phyloP scores from a whole-genome alignment of 2,329 filamentous ascomycete genomes.

The Hansfordia pulvinata region DNA sequence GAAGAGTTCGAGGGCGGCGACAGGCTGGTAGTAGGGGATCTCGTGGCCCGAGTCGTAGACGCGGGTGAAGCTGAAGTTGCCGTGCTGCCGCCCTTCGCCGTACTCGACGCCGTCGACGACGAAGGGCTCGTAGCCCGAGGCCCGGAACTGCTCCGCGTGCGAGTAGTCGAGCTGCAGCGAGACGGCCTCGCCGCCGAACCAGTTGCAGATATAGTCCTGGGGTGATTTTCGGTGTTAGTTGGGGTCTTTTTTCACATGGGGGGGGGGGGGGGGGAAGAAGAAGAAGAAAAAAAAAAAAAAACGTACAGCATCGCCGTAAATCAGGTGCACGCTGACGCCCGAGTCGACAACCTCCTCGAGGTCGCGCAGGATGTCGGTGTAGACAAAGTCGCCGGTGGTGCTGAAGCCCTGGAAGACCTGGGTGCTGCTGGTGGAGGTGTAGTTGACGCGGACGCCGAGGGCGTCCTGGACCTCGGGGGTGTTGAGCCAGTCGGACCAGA shows the following conservation, averaged over 20 bases:
- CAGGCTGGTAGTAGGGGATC: conserved; percentile 39
- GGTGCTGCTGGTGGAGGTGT: conserved; percentile 26
- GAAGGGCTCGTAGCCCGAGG: conserved; percentile 33
- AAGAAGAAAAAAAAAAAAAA: too few species aligned
- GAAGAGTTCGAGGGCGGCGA: conserved; percentile 32
- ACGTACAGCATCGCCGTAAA: conserved; percentile 18
- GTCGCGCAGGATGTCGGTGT: conserved; percentile 10
- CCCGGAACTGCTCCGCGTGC: conserved; percentile 22
- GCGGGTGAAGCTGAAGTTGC: conserved; percentile 32
- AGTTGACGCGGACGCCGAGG: conserved; percentile 47
- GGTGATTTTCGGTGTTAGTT: too few species aligned
- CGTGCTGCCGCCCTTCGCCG: conserved; percentile 36
- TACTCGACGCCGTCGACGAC: conserved; percentile 27
- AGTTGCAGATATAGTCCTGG: conserved; percentile 20
- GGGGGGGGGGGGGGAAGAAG: too few species aligned
- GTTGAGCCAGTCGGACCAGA: conserved; percentile 46
- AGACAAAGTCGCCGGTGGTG: conserved; percentile 29
- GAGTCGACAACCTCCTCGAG: conserved; percentile 9
- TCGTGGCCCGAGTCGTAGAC: conserved; percentile 27
- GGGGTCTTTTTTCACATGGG: too few species aligned
- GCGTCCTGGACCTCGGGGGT: conserved; percentile 36
- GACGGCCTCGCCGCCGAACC: conserved; percentile 14
- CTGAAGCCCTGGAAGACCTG: conserved; percentile 39
- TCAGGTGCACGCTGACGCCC: conserved; percentile 13
- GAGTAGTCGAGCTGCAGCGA: conserved; percentile 20